These are phyloP conservation scores for Pythium myriotylum DNA, from an alignment of 352 stramenopile species.

Conservation along the genomic window DNA sequence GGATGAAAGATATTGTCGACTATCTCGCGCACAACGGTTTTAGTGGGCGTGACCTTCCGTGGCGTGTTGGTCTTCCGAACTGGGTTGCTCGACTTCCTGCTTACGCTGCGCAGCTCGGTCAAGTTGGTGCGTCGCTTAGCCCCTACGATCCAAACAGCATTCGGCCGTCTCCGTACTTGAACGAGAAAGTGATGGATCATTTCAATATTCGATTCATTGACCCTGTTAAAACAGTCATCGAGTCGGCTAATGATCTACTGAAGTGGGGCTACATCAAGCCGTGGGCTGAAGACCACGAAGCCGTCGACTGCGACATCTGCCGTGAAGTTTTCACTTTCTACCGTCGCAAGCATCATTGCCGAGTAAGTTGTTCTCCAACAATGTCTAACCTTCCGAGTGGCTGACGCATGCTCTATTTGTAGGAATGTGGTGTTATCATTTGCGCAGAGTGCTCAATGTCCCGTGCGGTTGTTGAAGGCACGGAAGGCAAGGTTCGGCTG, in stretches of 20 bases:
- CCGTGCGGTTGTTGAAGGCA: constrained; percentile 79
- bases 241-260: constrained; percentile 81
- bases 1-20: constrained; percentile 90
- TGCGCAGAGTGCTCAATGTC: constrained; percentile 87
- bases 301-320: constrained; percentile 72
- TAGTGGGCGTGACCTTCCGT: constrained; percentile 85
- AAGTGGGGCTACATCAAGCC: constrained; percentile 88
- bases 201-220: constrained; percentile 80
- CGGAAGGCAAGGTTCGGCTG: constrained; percentile 73
- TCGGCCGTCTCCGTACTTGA: constrained; percentile 75
- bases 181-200: constrained; percentile 79
- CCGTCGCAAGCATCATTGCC: constrained; percentile 81
- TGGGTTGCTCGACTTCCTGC: constrained; percentile 86
- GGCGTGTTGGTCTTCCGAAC: constrained; percentile 75
- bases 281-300: constrained; percentile 88
- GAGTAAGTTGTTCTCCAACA: constrained; percentile 38
- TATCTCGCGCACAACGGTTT: constrained; percentile 83
- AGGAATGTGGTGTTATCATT: constrained; percentile 89
- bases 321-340: constrained; percentile 83
- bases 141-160: constrained; percentile 53
- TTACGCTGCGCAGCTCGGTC: constrained; percentile 83
- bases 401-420: background rate
- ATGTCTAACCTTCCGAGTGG: background rate
- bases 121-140: constrained; percentile 82
- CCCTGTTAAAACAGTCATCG: constrained; percentile 64